Conservation (phyloP, 1,284 basidiomycete genomes). For the Pseudozyma sp. region DNA sequence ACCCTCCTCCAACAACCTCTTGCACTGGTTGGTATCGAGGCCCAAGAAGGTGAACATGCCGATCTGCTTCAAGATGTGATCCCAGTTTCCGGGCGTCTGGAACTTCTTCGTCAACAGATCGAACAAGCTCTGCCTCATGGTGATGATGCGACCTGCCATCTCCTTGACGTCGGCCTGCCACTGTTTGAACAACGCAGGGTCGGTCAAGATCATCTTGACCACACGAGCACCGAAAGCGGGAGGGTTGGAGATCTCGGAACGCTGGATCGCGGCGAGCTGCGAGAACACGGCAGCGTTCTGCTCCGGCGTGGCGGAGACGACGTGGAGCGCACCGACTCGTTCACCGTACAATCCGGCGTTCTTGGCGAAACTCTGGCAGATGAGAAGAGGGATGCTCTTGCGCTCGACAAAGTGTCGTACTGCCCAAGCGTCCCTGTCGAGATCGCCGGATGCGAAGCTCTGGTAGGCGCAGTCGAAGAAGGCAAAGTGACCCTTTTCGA, state of each 20-base stretch:
- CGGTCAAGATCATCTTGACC: slow-evolving; percentile 74
- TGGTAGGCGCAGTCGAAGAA: slow-evolving; percentile 98
- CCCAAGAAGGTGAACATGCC: slow-evolving; percentile 68
- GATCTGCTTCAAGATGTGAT: slow-evolving; percentile 73
- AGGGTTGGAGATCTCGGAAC: slow-evolving; percentile 93
- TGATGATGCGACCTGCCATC: slow-evolving; percentile 91
- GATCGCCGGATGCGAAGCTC: slow-evolving; percentile 87
- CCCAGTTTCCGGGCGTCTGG: slow-evolving; percentile 86
- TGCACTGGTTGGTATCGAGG: slow-evolving; percentile 73
- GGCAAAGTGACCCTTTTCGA: slow-evolving; percentile 82
- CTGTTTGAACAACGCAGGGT: slow-evolving; percentile 78
- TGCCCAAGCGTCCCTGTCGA: slow-evolving; percentile 89
- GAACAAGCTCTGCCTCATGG: slow-evolving; percentile 85
- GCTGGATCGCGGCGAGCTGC: slow-evolving; percentile 85
- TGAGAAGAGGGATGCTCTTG: slow-evolving; percentile 79
- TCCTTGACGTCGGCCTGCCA: slow-evolving; percentile 91
- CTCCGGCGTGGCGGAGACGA: slow-evolving; percentile 53
- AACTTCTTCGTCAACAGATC: slow-evolving; percentile 82
- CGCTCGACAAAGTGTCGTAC: slow-evolving; percentile 86
- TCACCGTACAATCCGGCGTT: slow-evolving; percentile 92
- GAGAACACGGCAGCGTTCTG: slow-evolving; percentile 56
- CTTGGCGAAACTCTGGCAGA: slow-evolving; percentile 97
- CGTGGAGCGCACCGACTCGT: slow-evolving; percentile 76
- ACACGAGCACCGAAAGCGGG: slow-evolving; percentile 89
- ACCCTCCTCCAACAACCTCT: slow-evolving; percentile 78